phyloP scores from a whole-genome alignment of 2,329 filamentous ascomycete genomes.

The Alternaria postmessia region DNA sequence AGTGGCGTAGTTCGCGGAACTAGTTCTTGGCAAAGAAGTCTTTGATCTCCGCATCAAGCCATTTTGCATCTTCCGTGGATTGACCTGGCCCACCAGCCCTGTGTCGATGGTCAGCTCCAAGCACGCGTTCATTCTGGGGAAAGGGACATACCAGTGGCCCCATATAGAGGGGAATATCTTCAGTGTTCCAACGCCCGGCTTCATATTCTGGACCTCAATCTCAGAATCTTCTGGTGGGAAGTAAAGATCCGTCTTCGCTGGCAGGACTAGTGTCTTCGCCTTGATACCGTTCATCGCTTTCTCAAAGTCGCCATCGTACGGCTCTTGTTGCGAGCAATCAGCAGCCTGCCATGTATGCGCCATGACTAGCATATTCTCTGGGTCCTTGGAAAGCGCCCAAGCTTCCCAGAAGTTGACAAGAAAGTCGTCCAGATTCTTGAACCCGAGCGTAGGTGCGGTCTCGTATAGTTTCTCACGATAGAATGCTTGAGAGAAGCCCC shows the following conservation, averaged over 20 bases:
- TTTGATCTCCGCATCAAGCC: constrained; percentile 71
- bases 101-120: constrained; percentile 17
- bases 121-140: neutral
- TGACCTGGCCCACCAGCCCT: constrained; percentile 76
- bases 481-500: constrained; percentile 81
- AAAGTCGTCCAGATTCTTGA: constrained; percentile 74
- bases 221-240: constrained; percentile 84
- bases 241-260: constrained; percentile 78
- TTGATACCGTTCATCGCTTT: constrained; percentile 71
- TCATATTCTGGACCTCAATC: constrained; percentile 73
- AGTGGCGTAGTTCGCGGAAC: neutral
- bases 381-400: constrained; percentile 77
- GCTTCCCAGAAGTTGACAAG: constrained; percentile 78
- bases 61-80: constrained; percentile 74
- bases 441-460: constrained; percentile 63
- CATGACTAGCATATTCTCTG: constrained; percentile 78
- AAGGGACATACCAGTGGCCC: constrained; percentile 64
- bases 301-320: constrained; percentile 72
- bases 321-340: constrained; percentile 73
- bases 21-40: constrained; percentile 57
- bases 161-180: constrained; percentile 67
- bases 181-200: constrained; percentile 64
- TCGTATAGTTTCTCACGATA: constrained; percentile 77
- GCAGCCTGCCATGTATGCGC: constrained; percentile 80
- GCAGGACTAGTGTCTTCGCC: constrained; percentile 75